Evolutionary conservation across 2,329 filamentous ascomycete species (phyloP).

Genomic region (Apiospora saccharicola): DNA sequence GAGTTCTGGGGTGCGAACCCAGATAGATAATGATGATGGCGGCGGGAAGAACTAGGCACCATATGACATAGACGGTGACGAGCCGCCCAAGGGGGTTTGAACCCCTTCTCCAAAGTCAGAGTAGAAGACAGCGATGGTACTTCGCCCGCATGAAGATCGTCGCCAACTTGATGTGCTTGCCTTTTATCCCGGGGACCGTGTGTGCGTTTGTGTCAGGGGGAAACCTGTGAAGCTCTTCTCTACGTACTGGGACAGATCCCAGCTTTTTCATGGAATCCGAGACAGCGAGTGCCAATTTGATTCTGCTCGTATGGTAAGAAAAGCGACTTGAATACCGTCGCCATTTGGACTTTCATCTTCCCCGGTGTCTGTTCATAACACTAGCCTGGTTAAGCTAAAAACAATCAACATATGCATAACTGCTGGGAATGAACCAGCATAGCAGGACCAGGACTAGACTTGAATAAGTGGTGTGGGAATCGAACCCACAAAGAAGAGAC

Average conservation of each 20-base stretch:
- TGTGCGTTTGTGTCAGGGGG: not conserved
- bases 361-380: not conserved
- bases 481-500: conserved; percentile 3
- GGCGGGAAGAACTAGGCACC: no score
- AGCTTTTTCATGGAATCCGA: not conserved
- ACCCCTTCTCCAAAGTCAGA: not conserved
- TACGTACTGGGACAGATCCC: not conserved
- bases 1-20: not conserved
- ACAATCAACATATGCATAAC: not conserved
- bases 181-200: not conserved
- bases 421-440: conserved; percentile 3
- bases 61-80: not conserved
- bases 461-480: not conserved
- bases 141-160: not conserved
- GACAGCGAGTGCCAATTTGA: not conserved
- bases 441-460: not conserved
- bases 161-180: not conserved
- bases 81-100: not conserved
- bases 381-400: not conserved
- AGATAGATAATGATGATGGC: no score
- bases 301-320: not conserved
- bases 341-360: not conserved
- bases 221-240: not conserved
- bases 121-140: not conserved
- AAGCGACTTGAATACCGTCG: not conserved